Evolutionary conservation across 2,329 filamentous ascomycete genomes (phyloP).

Genomic region (Fusarium sp.): DNA sequence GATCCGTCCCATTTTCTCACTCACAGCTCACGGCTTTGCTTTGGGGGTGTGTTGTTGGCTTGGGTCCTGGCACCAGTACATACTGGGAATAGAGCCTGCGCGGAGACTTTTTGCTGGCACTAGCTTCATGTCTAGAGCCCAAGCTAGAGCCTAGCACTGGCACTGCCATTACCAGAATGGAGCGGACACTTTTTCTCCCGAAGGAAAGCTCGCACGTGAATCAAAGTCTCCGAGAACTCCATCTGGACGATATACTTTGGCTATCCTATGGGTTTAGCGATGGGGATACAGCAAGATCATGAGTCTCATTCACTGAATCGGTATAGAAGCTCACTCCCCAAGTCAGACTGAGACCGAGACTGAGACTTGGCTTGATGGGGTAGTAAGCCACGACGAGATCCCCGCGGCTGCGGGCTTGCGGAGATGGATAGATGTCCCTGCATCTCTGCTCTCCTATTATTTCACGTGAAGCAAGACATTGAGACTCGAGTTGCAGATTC

Average conservation of each 20-base stretch:
- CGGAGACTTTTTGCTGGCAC: constrained; percentile 20
- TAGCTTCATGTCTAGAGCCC: neutral
- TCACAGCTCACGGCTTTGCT: constrained; percentile 11
- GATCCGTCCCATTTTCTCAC: constrained; percentile 20
- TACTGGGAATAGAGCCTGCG: neutral
- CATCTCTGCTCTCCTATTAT: constrained; percentile 12
- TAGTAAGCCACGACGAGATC: constrained; percentile 14
- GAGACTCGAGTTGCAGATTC: neutral
- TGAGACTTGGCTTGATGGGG: neutral
- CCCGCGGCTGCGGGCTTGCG: constrained; percentile 12
- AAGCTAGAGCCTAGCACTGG: neutral
- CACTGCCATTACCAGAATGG: constrained; percentile 28
- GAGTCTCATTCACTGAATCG: neutral
- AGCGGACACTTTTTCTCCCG: constrained; percentile 14
- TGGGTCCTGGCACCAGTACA: neutral
- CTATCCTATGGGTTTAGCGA: neutral
- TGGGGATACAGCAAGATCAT: neutral
- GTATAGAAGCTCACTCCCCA: neutral
- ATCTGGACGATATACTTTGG: neutral
- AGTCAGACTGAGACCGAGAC: neutral
- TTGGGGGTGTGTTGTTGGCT: constrained; percentile 2
- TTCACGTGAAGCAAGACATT: constrained; percentile 25
- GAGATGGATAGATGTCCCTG: constrained; percentile 9
- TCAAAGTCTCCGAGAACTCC: constrained; percentile 6
- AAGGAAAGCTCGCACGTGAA: neutral